These are phyloP conservation scores for Leptographium procerum DNA, from an alignment of 2,329 filamentous ascomycete species.

Conservation along the genomic window DNA sequence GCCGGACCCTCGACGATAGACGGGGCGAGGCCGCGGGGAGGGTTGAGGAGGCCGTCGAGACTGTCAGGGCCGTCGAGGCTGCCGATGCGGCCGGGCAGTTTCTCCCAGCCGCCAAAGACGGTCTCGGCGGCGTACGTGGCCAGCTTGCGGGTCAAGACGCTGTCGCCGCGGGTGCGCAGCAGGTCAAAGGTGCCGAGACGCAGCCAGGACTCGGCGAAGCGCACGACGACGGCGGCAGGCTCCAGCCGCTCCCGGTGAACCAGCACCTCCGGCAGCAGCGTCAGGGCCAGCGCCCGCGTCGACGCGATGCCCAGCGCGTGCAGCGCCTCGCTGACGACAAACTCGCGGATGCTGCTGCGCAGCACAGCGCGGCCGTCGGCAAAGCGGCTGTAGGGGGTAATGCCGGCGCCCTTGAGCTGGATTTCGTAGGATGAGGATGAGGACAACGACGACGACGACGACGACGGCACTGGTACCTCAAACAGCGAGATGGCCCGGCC, in stretches of 20 bases:
- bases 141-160: conserved; percentile 59
- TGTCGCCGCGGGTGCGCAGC: conserved; percentile 69
- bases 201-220: conserved; percentile 87
- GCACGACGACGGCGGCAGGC: conserved; percentile 82
- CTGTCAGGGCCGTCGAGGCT: conserved; percentile 25
- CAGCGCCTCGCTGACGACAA: conserved; percentile 80
- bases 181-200: conserved; percentile 94
- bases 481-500: conserved; percentile 91
- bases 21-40: conserved; percentile 15
- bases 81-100: conserved; percentile 53
- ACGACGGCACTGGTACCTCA: conserved; percentile 63
- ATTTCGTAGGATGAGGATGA: conserved; percentile 60
- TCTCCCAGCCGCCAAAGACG: conserved; percentile 79
- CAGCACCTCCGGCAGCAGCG: conserved; percentile 57
- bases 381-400: conserved; percentile 91
- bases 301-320: conserved; percentile 77
- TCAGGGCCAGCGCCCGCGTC: conserved; percentile 77
- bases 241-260: conserved; percentile 73
- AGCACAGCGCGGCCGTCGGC: conserved; percentile 93
- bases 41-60: neutral
- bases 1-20: conserved; percentile 23
- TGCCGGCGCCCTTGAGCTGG: conserved; percentile 86
- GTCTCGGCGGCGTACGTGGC: conserved; percentile 79
- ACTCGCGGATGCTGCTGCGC: conserved; percentile 86
- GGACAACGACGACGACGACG: conserved; percentile 31